Conservation (phyloP, 2,329 filamentous ascomycete genomes). For the Diplodia sapinea region DNA sequence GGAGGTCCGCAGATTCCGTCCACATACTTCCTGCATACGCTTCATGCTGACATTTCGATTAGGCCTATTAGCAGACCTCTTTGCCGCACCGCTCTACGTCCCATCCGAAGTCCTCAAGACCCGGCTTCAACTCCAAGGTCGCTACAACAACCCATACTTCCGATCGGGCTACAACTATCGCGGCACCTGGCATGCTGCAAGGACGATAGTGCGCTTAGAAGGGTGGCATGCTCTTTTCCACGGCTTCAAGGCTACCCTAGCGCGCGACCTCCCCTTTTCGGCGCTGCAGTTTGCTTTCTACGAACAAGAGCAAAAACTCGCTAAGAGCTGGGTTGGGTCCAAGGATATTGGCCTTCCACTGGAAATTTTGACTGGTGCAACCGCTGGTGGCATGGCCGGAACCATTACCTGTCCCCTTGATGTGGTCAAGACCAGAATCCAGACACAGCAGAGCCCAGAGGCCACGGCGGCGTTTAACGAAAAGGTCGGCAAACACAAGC, state of each 20-base stretch:
- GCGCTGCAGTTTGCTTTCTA: conserved; percentile 98
- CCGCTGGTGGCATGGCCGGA: conserved; percentile 89
- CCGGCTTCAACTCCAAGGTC: conserved; percentile 91
- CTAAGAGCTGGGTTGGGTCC: conserved; percentile 76
- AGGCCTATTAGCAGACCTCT: conserved; percentile 93
- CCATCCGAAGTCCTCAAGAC: conserved; percentile 98
- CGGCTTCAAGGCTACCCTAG: conserved; percentile 95
- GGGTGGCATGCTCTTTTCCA: conserved; percentile 87
- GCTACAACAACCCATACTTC: conserved; percentile 94
- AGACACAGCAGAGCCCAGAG: conserved; percentile 80
- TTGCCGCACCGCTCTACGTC: conserved; percentile 91
- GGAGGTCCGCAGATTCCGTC: conserved; percentile 64
- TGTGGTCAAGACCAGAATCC: conserved; percentile 94
- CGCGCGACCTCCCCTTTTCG: conserved; percentile 92
- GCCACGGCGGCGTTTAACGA: conserved; percentile 4
- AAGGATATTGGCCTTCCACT: conserved; percentile 83
- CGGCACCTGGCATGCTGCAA: conserved; percentile 79
- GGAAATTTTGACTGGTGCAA: conserved; percentile 87
- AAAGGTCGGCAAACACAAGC: not conserved
- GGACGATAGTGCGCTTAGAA: conserved; percentile 82
- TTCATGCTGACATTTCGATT: conserved; percentile 7
- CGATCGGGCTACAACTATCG: conserved; percentile 95
- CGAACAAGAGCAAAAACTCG: conserved; percentile 87
- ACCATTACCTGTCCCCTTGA: conserved; percentile 95
- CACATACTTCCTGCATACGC: not conserved